These are phyloP conservation scores for Xylariomycetidae sp. DNA, from an alignment of 2,329 filamentous ascomycete genomes.

Conservation along the genomic window DNA sequence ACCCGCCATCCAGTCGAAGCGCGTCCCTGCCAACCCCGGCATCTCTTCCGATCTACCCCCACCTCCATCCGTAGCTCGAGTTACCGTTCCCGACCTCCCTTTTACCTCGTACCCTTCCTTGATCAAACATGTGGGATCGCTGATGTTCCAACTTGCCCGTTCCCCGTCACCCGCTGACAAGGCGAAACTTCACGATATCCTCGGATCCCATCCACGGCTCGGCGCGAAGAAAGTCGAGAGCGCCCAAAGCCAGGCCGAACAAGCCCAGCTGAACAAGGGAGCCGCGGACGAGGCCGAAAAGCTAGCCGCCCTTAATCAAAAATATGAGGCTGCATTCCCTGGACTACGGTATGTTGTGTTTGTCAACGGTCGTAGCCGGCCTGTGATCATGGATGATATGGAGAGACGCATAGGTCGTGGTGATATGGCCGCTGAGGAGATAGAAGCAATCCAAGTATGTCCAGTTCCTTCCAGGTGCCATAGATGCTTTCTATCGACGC, in stretches of 20 bases:
- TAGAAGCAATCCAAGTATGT: constrained; percentile 59
- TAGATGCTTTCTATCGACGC: no score
- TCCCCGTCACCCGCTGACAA: constrained; percentile 29
- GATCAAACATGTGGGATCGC: constrained; percentile 59
- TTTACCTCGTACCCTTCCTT: constrained; percentile 67
- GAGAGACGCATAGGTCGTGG: constrained; percentile 63
- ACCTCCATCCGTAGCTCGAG: constrained; percentile 64
- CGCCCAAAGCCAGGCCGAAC: constrained; percentile 74
- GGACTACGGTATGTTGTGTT: constrained; percentile 88
- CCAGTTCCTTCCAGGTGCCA: no score
- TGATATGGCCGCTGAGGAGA: constrained; percentile 63
- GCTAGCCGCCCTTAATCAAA: constrained; percentile 62
- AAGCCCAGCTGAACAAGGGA: constrained; percentile 63
- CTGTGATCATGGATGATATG: constrained; percentile 80
- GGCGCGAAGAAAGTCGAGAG: constrained; percentile 81
- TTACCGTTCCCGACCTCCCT: constrained; percentile 48
- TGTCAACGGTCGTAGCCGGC: constrained; percentile 74
- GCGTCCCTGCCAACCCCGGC: constrained; percentile 57
- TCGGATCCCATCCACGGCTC: constrained; percentile 78
- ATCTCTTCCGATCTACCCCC: constrained; percentile 76
- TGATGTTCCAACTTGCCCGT: constrained; percentile 56
- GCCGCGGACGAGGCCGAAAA: constrained; percentile 51
- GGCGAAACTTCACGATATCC: constrained; percentile 62
- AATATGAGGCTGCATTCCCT: constrained; percentile 78
- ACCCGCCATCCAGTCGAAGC: constrained; percentile 52